Percentiles rank a stretch among this genome's conserved stretches.
phyloP scores from a whole-genome alignment of 306 rosid genomes.

The Heteromeles arbutifolia region DNA sequence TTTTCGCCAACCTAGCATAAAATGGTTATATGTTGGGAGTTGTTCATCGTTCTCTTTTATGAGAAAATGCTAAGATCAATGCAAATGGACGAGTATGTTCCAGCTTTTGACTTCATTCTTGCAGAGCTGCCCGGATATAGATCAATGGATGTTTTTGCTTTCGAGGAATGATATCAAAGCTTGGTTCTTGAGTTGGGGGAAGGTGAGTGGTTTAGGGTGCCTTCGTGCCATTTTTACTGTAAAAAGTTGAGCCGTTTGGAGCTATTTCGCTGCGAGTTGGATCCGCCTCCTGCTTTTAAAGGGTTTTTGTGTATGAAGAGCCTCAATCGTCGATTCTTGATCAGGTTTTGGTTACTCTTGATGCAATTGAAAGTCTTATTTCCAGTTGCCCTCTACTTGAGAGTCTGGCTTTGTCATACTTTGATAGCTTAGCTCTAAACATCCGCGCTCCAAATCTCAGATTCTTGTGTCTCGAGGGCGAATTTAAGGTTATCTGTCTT shows the following conservation, averaged over 20 bases:
- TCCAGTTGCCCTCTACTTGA: slow-evolving; percentile 67
- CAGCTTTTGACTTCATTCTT: slow-evolving; percentile 43
- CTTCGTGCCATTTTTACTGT: slow-evolving; percentile 68
- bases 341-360: slow-evolving; percentile 58
- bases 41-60: too few relatives aligned
- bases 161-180: slow-evolving; percentile 70
- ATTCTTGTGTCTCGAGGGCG: slow-evolving; percentile 75
- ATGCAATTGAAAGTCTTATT: slow-evolving; percentile 69
- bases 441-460: slow-evolving; percentile 75
- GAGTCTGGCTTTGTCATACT: slow-evolving; percentile 57
- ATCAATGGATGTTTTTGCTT: slow-evolving; percentile 85
- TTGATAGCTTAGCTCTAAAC: slow-evolving; percentile 57
- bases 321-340: slow-evolving; percentile 44
- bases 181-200: slow-evolving; percentile 65
- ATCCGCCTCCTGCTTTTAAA: slow-evolving; percentile 56
- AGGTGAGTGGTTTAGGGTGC: slow-evolving; percentile 66
- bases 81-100: slow-evolving; percentile 26
- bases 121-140: slow-evolving; percentile 65
- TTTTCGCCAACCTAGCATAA: too few relatives aligned
- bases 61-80: too few relatives aligned
- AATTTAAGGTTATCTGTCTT: slow-evolving; percentile 66
- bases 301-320: slow-evolving; percentile 58
- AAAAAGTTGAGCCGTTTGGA: slow-evolving; percentile 58
- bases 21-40: too few relatives aligned
- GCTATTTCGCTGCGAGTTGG: slow-evolving; percentile 71